These are phyloP conservation scores for Coelastrella sp. DNA, from an alignment of 139 green algal species.

Conservation along the genomic window DNA sequence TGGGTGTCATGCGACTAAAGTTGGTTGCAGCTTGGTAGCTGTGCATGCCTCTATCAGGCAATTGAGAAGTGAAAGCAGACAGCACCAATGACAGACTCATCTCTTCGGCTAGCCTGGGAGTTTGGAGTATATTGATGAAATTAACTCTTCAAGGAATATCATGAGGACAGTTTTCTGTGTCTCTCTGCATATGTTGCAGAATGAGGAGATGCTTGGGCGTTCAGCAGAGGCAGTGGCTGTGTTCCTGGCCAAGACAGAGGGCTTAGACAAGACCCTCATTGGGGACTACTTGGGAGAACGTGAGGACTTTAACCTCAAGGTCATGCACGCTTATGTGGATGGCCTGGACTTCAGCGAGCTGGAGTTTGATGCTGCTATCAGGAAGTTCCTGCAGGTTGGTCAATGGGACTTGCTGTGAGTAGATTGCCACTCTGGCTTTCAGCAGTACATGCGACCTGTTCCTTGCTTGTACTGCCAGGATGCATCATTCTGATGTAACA, in stretches of 20 bases:
- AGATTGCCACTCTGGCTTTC: neutral
- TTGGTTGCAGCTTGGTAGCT: too few relatives aligned
- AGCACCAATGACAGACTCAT: too few relatives aligned
- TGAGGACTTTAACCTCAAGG: constrained; percentile 90
- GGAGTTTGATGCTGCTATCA: constrained; percentile 95
- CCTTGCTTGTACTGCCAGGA: too few relatives aligned
- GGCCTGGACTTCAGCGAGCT: constrained; percentile 87
- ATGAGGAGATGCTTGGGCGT: constrained; percentile 83
- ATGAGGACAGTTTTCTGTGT: too few relatives aligned
- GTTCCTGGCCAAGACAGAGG: constrained; percentile 78
- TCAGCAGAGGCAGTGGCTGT: constrained; percentile 75
- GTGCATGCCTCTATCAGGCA: too few relatives aligned
- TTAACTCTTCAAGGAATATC: too few relatives aligned
- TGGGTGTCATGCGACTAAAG: neutral
- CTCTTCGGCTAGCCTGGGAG: too few relatives aligned
- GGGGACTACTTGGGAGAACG: constrained; percentile 97
- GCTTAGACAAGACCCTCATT: constrained; percentile 94
- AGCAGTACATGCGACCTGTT: too few relatives aligned
- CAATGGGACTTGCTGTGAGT: too few relatives aligned
- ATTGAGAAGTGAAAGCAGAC: too few relatives aligned
- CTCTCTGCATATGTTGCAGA: constrained; percentile 55
- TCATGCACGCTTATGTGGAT: constrained; percentile 99
- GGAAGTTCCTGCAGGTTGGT: constrained; percentile 65
- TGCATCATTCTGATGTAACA: too few relatives aligned
- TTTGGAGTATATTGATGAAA: too few relatives aligned